These are phyloP conservation scores for Phytophthora europaea DNA, from an alignment of 352 stramenopile genomes.

Conservation along the genomic window DNA sequence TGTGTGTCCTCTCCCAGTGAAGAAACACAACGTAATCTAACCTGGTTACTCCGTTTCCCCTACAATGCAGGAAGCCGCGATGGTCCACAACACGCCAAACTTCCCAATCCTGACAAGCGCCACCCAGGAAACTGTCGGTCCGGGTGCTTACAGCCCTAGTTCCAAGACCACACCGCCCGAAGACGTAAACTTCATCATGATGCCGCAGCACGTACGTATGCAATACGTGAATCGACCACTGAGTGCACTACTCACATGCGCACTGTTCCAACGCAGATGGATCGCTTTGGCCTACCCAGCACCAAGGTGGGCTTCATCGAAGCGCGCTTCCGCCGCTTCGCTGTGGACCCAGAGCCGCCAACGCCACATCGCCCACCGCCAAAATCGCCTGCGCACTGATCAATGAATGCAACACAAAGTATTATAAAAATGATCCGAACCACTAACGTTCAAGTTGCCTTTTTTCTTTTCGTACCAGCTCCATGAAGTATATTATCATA, in stretches of 20 bases:
- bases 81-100: constrained; percentile 81
- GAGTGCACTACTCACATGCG: not conserved
- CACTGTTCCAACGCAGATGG: constrained; percentile 34
- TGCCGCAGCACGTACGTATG: constrained; percentile 65
- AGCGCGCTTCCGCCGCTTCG: constrained; percentile 73
- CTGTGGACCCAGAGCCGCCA: constrained; percentile 48
- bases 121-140: constrained; percentile 61
- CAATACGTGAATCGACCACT: not conserved
- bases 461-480: not conserved
- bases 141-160: constrained; percentile 58
- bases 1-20: constrained; percentile 29
- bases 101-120: constrained; percentile 67
- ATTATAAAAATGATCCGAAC: no score
- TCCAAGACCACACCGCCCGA: constrained; percentile 36
- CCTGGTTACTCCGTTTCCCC: not conserved
- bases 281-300: constrained; percentile 66
- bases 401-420: not conserved
- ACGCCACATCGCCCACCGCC: constrained; percentile 19
- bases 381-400: constrained; percentile 11
- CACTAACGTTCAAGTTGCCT: not conserved
- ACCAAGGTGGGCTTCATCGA: constrained; percentile 66
- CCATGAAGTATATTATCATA: not conserved
- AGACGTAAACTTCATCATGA: constrained; percentile 79
- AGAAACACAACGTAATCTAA: constrained; percentile 4
- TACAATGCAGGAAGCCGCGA: constrained; percentile 56